Evolutionary conservation across 495 filamentous ascomycete species (phyloP), one percentile per base, ranked within the genome.

Genomic region (Trichoderma parareesei): DNA sequence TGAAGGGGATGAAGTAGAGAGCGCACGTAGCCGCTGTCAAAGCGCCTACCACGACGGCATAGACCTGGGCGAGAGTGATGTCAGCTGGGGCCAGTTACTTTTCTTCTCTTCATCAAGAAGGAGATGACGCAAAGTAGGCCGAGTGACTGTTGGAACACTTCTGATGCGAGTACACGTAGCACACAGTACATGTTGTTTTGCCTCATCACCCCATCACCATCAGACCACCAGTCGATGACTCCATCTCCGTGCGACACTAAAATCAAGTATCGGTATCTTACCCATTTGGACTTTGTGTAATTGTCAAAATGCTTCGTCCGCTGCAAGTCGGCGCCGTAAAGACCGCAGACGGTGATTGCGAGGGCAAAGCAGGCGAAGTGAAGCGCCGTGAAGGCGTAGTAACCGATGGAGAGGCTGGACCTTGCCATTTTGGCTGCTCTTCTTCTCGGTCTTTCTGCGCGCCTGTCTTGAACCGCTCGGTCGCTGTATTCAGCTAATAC

Each of bases 301-400:
- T 77, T 69, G 65, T 78, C 69, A 9, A 78, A 71, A 43, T 84
- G 73, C n/a, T 75, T 74, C 9, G 88, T 85, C 59, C 81, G 72
- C 64, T 84, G 74, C 10, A 95, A 77, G 70, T 94, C 88, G 42
- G 78, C 71, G 64, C 87, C 89, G 72, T 97, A 97, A 42, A 97
- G 85, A 5, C 87, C 91, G 66, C 86, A 83, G 65, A 94, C 89
- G 0, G 87, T 81, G 60, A 96, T 70, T 20, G 86, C 90, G 66
- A 95, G 79, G 67, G 88, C 78, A 71, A 96, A 86, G 69, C 93
- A 88, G 57, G 84, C 71, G 75, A 90, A 81, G 71, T 91, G 88
- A 0, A 90, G 75, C 62, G 79, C 43, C 16, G 82, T 73, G 67
- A 82, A 82, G 64, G 73, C 66, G 67, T 80, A 61, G 68, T 81